Evolutionary conservation across 2,329 filamentous ascomycete genomes (phyloP).

Genomic region (Myrmaecium sp.): DNA sequence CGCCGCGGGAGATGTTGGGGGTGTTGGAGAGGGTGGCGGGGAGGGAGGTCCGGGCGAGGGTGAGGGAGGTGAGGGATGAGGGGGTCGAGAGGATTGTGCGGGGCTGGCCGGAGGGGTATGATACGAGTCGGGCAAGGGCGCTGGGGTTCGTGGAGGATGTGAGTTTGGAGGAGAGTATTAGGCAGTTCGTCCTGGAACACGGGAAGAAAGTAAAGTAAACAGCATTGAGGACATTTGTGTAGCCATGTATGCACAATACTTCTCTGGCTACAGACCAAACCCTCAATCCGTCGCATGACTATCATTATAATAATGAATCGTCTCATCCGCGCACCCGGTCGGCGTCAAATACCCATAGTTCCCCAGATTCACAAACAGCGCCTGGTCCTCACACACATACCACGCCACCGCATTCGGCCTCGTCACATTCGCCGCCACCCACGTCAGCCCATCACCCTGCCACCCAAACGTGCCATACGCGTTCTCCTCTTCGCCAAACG

Average conservation of each 20-base stretch:
- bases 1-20: slow-evolving; percentile 35
- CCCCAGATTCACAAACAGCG: slow-evolving; percentile 41
- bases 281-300: slow-evolving; percentile 15
- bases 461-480: slow-evolving; percentile 39
- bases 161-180: slow-evolving; percentile 28
- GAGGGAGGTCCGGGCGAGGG: slow-evolving; percentile 28
- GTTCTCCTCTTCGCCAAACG: slow-evolving; percentile 34
- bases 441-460: slow-evolving; percentile 41
- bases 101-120: slow-evolving; percentile 34
- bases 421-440: slow-evolving; percentile 31
- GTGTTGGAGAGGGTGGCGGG: slow-evolving; percentile 35
- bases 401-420: slow-evolving; percentile 41
- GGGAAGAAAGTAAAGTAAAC: no score
- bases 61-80: slow-evolving; percentile 29
- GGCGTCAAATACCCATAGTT: slow-evolving; percentile 42
- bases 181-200: no score
- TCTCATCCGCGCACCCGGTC: slow-evolving; percentile 40
- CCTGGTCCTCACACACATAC: slow-evolving; percentile 38
- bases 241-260: no score
- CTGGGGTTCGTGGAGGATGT: slow-evolving; percentile 36
- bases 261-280: no score
- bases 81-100: slow-evolving; percentile 30
- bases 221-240: no score
- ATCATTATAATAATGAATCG: slow-evolving; percentile 25
- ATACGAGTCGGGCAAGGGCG: slow-evolving; percentile 34